phyloP scores from a whole-genome alignment of 1,139 yeast genomes.

The Dujonia santamariae region DNA sequence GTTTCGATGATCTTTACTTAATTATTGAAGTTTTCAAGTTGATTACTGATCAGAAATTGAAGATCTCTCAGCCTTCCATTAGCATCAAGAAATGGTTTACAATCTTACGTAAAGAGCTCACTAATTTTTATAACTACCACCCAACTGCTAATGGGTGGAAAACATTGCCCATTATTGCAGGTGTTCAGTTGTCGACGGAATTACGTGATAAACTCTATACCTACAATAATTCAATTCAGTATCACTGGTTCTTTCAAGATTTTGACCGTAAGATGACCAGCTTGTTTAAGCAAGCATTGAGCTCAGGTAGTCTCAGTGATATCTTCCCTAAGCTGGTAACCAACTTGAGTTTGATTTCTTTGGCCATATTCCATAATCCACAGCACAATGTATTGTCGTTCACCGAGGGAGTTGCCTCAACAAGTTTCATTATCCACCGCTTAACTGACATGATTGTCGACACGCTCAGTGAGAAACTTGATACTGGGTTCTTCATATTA shows the following conservation, averaged over 20 bases:
- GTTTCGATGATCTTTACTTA: conserved; percentile 32
- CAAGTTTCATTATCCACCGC: conserved; percentile 19
- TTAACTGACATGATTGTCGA: conserved; percentile 9
- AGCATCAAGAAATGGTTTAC: conserved; percentile 50
- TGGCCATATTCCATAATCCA: conserved; percentile 25
- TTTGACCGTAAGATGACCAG: conserved; percentile 26
- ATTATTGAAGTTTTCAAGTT: conserved; percentile 50
- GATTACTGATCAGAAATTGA: conserved; percentile 49
- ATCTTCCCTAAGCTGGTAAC: conserved; percentile 19
- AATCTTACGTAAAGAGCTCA: conserved; percentile 36
- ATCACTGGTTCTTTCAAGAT: conserved; percentile 30
- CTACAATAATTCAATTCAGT: conserved; percentile 22
- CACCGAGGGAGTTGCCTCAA: conserved; percentile 20
- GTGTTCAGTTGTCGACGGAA: conserved; percentile 43
- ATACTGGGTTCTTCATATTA: neutral
- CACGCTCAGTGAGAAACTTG: neutral
- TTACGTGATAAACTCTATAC: conserved; percentile 36
- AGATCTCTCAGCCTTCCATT: conserved; percentile 61
- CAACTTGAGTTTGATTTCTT: conserved; percentile 31
- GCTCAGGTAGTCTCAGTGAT: conserved; percentile 1
- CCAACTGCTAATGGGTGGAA: conserved; percentile 48
- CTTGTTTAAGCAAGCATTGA: conserved; percentile 22
- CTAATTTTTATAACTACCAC: conserved; percentile 28
- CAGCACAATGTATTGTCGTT: conserved; percentile 21
- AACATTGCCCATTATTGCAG: conserved; percentile 54